Base-by-base conservation (phyloP, 805 yeast genomes). In the Yamadazyma takamatsuzukensis region DNA sequence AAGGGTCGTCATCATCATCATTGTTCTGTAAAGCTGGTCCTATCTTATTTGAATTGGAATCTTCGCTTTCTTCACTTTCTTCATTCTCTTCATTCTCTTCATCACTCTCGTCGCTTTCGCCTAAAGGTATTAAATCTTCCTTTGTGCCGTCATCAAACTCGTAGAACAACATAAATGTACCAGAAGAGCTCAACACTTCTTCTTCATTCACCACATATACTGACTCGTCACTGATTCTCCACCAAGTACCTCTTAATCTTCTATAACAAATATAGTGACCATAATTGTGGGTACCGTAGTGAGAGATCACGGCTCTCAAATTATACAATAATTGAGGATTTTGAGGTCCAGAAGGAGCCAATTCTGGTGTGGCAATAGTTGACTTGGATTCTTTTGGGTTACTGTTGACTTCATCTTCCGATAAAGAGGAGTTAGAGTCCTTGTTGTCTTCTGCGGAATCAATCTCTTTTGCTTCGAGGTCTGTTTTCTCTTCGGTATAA, bases 261-360 rank as follows among this genome's bases (percentile, higher is more conserved):
- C 97, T 76, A 61, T 75, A 90, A 25, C 94, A 87, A 40, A 90
- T 84, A 53, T 90, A 90, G 57, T 90, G 98, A n/a, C 98, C 98
- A 54, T 87, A 93, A 48, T 90, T 88, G 48, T 93, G 97, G 1
- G 96, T 83, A 30, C 98, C 98, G 54, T 82, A 89, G 57, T 90
- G 98, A 1, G 90, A 80, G 27, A 90, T 84, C 1, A 85, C 93
- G 1, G 96, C 85, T 51, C 84, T 84, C 40, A 90, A 68, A 24
- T 78, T 70, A 55, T 90, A 90, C 3, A 70, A 62, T 27, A 82
- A 54, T 3, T 70, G 66, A 3, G 77, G 71, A 37, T 60, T 52
- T 12, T 33, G 25, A 10, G 24, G 18, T n/a, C 27, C n/a, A 10
- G 23, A 6, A 4, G 35, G 40, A 9, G 25, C n/a, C 10, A 30